A percentile compares a stretch with the other conserved stretches of the same genome.
Evolutionary conservation across 2,329 filamentous ascomycete species (phyloP).

Genomic region (Parastagonospora nodorum): DNA sequence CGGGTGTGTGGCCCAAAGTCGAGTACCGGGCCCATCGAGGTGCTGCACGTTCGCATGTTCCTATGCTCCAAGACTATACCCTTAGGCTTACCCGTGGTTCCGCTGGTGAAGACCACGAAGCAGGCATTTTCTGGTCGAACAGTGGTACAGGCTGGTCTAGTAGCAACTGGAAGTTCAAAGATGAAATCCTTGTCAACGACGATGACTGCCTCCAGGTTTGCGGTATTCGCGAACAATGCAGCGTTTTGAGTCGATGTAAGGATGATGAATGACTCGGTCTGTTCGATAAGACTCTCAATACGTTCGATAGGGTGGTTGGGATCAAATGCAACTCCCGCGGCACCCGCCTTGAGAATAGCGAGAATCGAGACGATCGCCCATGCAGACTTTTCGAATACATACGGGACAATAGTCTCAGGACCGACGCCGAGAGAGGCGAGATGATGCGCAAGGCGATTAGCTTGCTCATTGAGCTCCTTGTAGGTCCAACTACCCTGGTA

Average conservation of each 20-base stretch:
- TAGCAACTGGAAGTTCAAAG: neutral
- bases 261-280: conserved; percentile 47
- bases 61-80: conserved; percentile 65
- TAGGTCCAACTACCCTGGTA: conserved; percentile 23
- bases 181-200: conserved; percentile 7
- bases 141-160: conserved; percentile 47
- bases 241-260: conserved; percentile 82
- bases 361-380: conserved; percentile 44
- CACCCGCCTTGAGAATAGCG: conserved; percentile 49
- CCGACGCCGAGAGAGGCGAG: conserved; percentile 11
- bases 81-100: conserved; percentile 51
- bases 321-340: conserved; percentile 41
- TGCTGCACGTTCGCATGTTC: conserved; percentile 18
- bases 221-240: conserved; percentile 2
- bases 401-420: conserved; percentile 9
- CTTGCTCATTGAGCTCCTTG: conserved; percentile 8
- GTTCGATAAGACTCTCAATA: conserved; percentile 6
- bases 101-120: conserved; percentile 62
- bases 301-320: conserved; percentile 13
- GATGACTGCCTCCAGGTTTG: conserved; percentile 7
- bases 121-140: conserved; percentile 47
- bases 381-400: conserved; percentile 21
- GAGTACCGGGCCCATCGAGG: conserved; percentile 10
- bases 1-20: conserved; percentile 51
- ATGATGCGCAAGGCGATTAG: conserved; percentile 11